These are phyloP conservation scores for Pharus latifolius DNA, from an alignment of 176 grass and related monocot genomes.

Conservation along the genomic window DNA sequence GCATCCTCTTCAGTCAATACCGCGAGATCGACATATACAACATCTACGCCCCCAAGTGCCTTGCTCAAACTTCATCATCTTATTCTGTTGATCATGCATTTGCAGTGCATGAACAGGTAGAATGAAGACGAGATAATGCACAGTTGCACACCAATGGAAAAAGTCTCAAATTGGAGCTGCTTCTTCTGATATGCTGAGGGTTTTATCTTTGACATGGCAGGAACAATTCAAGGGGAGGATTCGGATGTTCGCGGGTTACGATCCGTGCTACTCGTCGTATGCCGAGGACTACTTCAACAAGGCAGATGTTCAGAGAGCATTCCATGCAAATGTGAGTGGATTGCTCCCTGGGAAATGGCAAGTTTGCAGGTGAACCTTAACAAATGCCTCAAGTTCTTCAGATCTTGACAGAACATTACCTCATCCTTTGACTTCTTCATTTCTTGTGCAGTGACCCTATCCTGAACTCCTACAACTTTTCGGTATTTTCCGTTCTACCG, in stretches of 20 bases:
- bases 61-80: conserved; percentile 37
- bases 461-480: conserved; percentile 48
- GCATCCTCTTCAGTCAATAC: conserved; percentile 40
- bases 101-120: background rate
- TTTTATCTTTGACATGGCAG: conserved; percentile 1
- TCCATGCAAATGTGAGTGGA: conserved; percentile 51
- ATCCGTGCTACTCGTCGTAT: conserved; percentile 69
- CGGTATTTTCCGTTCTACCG: conserved; percentile 54
- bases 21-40: conserved; percentile 66
- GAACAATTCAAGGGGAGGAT: conserved; percentile 19
- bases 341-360: conserved; percentile 29
- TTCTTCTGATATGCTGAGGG: background rate
- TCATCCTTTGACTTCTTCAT: background rate
- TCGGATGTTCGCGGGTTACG: conserved; percentile 51
- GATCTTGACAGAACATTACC: background rate
- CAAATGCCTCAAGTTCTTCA: background rate
- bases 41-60: conserved; percentile 79
- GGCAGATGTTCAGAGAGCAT: conserved; percentile 48
- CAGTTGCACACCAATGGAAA: background rate
- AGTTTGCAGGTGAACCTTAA: conserved; percentile 53
- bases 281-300: conserved; percentile 72
- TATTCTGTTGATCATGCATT: background rate
- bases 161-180: background rate
- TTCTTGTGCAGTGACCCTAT: conserved; percentile 52
- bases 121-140: no score